Conservation (phyloP, 352 stramenopile genomes). For the Phytophthora parvispora region DNA sequence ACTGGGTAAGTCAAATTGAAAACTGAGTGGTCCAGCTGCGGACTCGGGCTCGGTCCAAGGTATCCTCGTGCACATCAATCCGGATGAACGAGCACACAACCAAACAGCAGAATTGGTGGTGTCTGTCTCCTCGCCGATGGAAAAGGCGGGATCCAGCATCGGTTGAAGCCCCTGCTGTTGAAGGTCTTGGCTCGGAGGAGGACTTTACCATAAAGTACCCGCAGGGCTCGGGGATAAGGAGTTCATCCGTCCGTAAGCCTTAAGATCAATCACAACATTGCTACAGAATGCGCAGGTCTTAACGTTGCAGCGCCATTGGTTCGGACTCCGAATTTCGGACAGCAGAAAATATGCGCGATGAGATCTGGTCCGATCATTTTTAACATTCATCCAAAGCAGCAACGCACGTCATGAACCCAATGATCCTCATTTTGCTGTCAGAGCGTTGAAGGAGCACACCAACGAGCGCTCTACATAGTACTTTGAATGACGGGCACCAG, state of each 20-base stretch:
- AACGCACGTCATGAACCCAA: no score
- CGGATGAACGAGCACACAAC: constrained; percentile 1
- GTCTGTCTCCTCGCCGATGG: neutral
- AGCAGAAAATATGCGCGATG: no score
- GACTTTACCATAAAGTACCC: constrained; percentile 1
- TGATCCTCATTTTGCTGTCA: neutral
- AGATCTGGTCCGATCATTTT: no score
- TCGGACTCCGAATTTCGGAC: no score
- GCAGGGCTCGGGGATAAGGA: constrained; percentile 21
- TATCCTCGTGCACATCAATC: constrained; percentile 1
- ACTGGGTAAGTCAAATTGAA: constrained; percentile 19
- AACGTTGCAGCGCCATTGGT: no score
- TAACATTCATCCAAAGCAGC: no score
- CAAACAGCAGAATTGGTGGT: constrained; percentile 17
- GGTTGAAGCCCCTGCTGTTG: constrained; percentile 16
- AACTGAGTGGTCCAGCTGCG: constrained; percentile 3
- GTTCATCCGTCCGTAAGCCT: constrained; percentile 8
- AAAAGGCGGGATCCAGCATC: constrained; percentile 17
- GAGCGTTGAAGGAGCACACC: neutral
- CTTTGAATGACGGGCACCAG: neutral
- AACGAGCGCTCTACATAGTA: neutral
- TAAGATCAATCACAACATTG: neutral
- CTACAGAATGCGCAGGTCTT: no score
- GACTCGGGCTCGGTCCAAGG: neutral
- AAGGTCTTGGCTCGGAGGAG: neutral